Base-by-base conservation (phyloP, 352 stramenopile genomes). In the Ochromonadaceae sp. region DNA sequence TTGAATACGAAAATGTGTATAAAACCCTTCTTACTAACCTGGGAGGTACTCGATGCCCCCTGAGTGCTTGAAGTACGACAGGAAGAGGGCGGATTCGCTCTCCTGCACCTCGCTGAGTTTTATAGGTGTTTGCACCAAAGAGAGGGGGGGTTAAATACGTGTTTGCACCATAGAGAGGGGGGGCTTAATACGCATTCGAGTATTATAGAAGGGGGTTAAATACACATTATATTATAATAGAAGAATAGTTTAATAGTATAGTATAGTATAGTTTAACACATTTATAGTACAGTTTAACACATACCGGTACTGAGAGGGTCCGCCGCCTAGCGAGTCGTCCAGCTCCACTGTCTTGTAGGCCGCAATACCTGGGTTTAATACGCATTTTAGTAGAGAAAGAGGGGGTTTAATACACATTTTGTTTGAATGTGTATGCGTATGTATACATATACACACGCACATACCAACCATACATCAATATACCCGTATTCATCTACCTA, bases 311-410 rank as follows among this genome's bases (percentile, higher is more conserved):
- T 96, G 86, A 32, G 95, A 76, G n/a, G 88, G 75, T 5, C 76
- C 73, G 30, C 84, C 86, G 31, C 86, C 87, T 5, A 97, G 74
- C 20, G 81, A 74, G 49, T 96, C 85, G 70, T 98, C 91, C 15
- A 96, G 81, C 79, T 97, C 91, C 26, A 97, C 87, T 34, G 87
- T 87, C 77, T 97, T 97, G 79, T 95, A 96, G 20, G 90, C 90
- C 0, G 89, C 90, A 20, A 95, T 81, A 48, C 89, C 90, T n/a
- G n/a, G n/a, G n/a, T n/a, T n/a, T 69, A 84, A 90, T 72, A 97
- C 90, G 71, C 97, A 89, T 72, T 86, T 77, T 10, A n/a, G 20
- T 35, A n/a, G n/a, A n/a, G n/a, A n/a, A n/a, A n/a, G n/a, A n/a
- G n/a, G n/a, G n/a, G n/a, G n/a, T n/a, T n/a, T n/a, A n/a, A n/a